Conservation (phyloP, 192 early-diverging fungal genomes). For the Coemansia sp. region DNA sequence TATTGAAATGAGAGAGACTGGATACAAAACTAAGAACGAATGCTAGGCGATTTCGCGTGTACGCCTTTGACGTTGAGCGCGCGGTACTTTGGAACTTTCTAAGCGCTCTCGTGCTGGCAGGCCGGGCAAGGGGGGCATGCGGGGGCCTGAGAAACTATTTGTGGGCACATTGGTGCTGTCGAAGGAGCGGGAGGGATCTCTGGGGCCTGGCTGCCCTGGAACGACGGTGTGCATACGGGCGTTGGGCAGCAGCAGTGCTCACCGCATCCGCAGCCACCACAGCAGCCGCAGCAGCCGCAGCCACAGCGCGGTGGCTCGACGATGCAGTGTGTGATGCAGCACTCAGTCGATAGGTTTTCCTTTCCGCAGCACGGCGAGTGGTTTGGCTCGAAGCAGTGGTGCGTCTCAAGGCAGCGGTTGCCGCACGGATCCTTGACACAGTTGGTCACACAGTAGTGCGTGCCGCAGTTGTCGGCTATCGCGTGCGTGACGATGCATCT, state of each 20-base stretch:
- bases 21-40: not conserved
- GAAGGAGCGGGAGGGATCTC: constrained; percentile 20
- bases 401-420: constrained; percentile 50
- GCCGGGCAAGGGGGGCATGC: constrained; percentile 37
- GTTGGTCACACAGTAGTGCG: constrained; percentile 57
- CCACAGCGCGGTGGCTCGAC: constrained; percentile 45
- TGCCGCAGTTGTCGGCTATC: constrained; percentile 49
- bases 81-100: not conserved
- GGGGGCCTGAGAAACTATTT: constrained; percentile 22
- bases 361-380: constrained; percentile 31
- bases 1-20: not conserved
- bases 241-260: constrained; percentile 34
- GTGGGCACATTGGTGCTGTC: constrained; percentile 41
- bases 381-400: constrained; percentile 55
- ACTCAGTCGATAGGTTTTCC: constrained; percentile 53
- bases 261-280: constrained; percentile 8
- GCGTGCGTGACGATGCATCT: constrained; percentile 46
- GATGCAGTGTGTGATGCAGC: constrained; percentile 55
- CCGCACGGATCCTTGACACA: constrained; percentile 56
- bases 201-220: constrained; percentile 39
- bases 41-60: not conserved
- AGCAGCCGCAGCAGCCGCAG: constrained; percentile 25
- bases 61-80: not conserved
- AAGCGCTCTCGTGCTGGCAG: not conserved
- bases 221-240: constrained; percentile 49